Evolutionary conservation across 441 rosid genomes (phyloP).

Genomic region (Kokia cookei): DNA sequence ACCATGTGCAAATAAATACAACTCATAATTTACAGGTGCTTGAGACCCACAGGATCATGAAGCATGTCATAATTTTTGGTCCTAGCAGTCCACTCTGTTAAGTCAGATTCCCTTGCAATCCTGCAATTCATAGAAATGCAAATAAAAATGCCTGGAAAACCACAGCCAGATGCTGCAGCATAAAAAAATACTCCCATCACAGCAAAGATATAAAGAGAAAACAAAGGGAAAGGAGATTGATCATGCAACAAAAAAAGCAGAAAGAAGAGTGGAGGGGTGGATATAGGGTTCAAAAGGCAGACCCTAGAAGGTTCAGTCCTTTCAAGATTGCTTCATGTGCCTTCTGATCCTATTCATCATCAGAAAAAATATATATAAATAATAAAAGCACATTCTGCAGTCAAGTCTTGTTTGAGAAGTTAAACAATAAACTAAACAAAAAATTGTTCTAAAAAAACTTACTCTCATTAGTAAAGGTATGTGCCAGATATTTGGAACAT

Average conservation of each 20-base stretch:
- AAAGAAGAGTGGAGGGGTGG: neutral
- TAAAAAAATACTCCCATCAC: neutral
- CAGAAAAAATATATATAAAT: neutral
- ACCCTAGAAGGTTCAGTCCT: conserved; percentile 57
- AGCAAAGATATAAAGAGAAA: neutral
- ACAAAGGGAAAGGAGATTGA: neutral
- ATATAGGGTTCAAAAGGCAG: conserved; percentile 23
- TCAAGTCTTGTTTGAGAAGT: neutral
- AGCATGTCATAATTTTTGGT: conserved; percentile 61
- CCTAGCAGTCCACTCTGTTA: conserved; percentile 71
- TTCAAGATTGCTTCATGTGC: conserved; percentile 65
- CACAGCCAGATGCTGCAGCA: neutral
- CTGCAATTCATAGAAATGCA: conserved; percentile 37
- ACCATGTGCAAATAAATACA: neutral
- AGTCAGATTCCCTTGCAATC: conserved; percentile 36
- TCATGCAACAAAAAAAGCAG: neutral
- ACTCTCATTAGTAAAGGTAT: conserved; percentile 72
- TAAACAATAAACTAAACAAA: neutral
- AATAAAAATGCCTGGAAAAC: conserved; percentile 4
- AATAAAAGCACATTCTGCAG: neutral
- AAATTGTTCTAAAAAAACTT: conserved; percentile 7
- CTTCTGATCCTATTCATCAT: conserved; percentile 57
- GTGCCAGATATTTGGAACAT: conserved; percentile 86
- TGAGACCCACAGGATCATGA: conserved; percentile 55
- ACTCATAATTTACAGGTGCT: conserved; percentile 1